These are phyloP conservation scores for Chloris gayana DNA, from an alignment of 176 grass and related monocot species.

Conservation along the genomic window DNA sequence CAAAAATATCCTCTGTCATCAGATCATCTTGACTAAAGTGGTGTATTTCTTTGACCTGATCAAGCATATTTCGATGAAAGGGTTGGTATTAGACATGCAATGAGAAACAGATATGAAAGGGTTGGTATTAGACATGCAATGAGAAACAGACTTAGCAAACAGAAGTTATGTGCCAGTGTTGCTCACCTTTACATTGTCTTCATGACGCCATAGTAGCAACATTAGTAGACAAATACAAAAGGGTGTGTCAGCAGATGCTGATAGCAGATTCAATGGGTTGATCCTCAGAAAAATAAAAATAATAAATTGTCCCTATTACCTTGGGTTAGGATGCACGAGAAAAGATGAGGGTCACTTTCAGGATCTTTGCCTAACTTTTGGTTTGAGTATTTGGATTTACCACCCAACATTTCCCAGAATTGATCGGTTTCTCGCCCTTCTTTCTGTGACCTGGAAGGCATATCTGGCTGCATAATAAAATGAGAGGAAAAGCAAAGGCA, in stretches of 20 bases:
- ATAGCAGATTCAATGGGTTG: conserved; percentile 7
- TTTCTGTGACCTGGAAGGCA: conserved; percentile 76
- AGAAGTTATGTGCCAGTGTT: conserved; percentile 8
- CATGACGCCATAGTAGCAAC: conserved; percentile 21
- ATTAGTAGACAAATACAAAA: conserved; percentile 9
- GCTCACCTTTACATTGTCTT: conserved; percentile 73
- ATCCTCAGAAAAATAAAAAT: conserved; percentile 7
- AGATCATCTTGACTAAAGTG: conserved; percentile 95
- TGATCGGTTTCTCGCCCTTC: conserved; percentile 91
- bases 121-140: conserved; percentile 32
- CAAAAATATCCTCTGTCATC: conserved; percentile 87
- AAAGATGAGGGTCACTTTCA: conserved; percentile 89
- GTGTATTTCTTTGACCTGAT: conserved; percentile 85
- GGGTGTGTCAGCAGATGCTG: conserved; percentile 27
- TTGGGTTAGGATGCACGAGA: conserved; percentile 77
- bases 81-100: conserved; percentile 33
- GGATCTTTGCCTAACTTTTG: conserved; percentile 77
- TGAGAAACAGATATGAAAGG: neutral
- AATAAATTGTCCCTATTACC: conserved; percentile 49
- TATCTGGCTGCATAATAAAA: conserved; percentile 69
- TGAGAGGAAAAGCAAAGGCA: conserved; percentile 6
- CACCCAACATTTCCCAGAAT: conserved; percentile 88
- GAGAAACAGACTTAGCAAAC: neutral
- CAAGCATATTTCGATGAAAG: conserved; percentile 25
- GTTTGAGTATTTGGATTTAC: conserved; percentile 83